Conservation (phyloP, 805 yeast species). For the Myxozyma nipponensis region DNA sequence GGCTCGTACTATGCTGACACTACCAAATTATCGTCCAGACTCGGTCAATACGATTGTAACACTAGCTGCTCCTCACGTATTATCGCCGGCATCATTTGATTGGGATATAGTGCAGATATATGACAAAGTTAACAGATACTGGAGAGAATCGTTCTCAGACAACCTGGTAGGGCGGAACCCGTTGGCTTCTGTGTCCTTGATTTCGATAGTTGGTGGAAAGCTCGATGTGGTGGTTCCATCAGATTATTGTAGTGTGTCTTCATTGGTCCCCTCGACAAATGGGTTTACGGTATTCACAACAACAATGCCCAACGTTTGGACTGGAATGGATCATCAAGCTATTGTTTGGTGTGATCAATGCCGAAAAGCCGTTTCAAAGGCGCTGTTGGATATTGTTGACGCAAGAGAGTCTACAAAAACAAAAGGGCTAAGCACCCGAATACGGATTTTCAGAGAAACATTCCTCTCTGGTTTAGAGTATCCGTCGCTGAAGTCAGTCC, state of each 20-base stretch:
- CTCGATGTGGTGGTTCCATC: conserved; percentile 79
- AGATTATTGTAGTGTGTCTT: conserved; percentile 74
- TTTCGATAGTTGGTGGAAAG: conserved; percentile 88
- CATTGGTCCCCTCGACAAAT: conserved; percentile 64
- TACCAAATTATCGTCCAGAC: conserved; percentile 66
- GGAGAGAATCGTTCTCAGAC: conserved; percentile 60
- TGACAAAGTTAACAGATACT: conserved; percentile 67
- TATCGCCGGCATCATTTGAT: conserved; percentile 90
- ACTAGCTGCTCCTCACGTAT: conserved; percentile 85
- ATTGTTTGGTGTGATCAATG: conserved; percentile 95
- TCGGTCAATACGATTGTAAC: conserved; percentile 84
- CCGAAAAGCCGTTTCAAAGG: conserved; percentile 56
- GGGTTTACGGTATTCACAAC: conserved; percentile 83
- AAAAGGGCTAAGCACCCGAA: conserved; percentile 50
- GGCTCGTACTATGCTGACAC: conserved; percentile 74
- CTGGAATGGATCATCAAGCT: conserved; percentile 90
- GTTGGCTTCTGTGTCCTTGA: conserved; percentile 56
- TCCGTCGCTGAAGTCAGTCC: conserved; percentile 4
- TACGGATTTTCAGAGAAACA: conserved; percentile 50
- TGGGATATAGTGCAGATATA: conserved; percentile 77
- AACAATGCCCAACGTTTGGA: conserved; percentile 88
- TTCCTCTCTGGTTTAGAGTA: conserved; percentile 38
- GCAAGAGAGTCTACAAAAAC: conserved; percentile 45
- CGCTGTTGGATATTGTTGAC: conserved; percentile 60
- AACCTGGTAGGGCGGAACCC: conserved; percentile 44